Conservation (phyloP, 495 filamentous ascomycete species). For the Xylaria scruposa region DNA sequence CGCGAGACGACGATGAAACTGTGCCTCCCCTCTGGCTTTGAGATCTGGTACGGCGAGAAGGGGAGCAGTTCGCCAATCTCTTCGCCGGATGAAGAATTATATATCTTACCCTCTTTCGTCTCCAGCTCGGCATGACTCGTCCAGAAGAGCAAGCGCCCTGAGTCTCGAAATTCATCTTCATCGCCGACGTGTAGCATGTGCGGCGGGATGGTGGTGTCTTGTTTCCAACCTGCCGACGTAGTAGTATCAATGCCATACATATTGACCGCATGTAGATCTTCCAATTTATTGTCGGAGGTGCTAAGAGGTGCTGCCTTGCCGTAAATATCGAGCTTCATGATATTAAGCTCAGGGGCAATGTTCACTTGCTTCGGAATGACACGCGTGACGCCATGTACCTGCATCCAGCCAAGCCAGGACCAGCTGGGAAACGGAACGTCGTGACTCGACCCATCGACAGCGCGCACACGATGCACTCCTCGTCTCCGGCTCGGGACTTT, state of each 20-base stretch:
- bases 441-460: not conserved
- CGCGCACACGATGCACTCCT: not conserved
- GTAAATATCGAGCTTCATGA: conserved; percentile 15
- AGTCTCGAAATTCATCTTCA: conserved; percentile 27
- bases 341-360: conserved; percentile 27
- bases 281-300: not conserved
- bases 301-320: not conserved
- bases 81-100: not conserved
- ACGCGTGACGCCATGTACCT: conserved; percentile 15
- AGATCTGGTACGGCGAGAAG: conserved; percentile 1
- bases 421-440: conserved; percentile 28
- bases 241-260: not conserved
- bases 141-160: conserved; percentile 30
- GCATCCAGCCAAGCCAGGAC: conserved; percentile 33
- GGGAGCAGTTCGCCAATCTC: not conserved
- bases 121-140: conserved; percentile 28
- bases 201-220: not conserved
- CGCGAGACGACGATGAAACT: conserved; percentile 3
- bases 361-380: conserved; percentile 21
- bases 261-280: not conserved
- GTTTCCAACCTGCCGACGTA: not conserved
- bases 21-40: conserved; percentile 22
- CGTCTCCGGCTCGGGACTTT: conserved; percentile 6
- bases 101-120: conserved; percentile 21
- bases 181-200: conserved; percentile 6